phyloP scores from a whole-genome alignment of 2,329 filamentous ascomycete species.

The Rutstroemia sp. region DNA sequence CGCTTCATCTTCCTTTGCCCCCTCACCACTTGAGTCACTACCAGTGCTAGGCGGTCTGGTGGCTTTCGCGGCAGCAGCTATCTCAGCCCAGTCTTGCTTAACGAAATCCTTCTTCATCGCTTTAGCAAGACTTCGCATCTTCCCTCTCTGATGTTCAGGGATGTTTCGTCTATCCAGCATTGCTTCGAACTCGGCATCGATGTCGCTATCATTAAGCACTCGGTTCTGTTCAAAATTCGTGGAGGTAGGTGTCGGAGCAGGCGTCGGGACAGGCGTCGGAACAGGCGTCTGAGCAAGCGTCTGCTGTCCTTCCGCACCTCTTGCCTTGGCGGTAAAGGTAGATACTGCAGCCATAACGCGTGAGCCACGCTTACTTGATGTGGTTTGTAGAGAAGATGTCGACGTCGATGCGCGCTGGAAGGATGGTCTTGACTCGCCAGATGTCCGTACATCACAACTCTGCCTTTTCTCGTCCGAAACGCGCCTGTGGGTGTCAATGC shows the following conservation, averaged over 20 bases:
- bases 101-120: constrained; percentile 96
- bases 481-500: constrained; percentile 21
- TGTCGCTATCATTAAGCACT: constrained; percentile 43
- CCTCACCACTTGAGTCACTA: constrained; percentile 32
- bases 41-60: constrained; percentile 36
- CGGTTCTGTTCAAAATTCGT: constrained; percentile 8
- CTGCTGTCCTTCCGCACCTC: constrained; percentile 13
- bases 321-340: constrained; percentile 48
- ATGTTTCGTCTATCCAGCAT: constrained; percentile 83
- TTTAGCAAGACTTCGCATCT: constrained; percentile 83
- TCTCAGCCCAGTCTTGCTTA: constrained; percentile 75
- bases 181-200: constrained; percentile 51
- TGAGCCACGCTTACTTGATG: constrained; percentile 39
- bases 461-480: constrained; percentile 17
- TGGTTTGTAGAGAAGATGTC: constrained; percentile 26
- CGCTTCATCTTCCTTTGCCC: constrained; percentile 31
- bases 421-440: constrained; percentile 15
- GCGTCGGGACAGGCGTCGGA: neutral
- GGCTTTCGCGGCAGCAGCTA: constrained; percentile 41
- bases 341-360: constrained; percentile 60
- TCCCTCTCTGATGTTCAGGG: constrained; percentile 85
- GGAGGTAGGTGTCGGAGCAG: constrained; percentile 24
- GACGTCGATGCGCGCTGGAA: constrained; percentile 21
- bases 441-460: constrained; percentile 3
- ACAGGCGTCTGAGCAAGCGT: constrained; percentile 24